Evolutionary conservation across 192 early-diverging fungal genomes (phyloP), one percentile per base, ranked within the genome.

Genomic region (Backusella parvicylindrica): DNA sequence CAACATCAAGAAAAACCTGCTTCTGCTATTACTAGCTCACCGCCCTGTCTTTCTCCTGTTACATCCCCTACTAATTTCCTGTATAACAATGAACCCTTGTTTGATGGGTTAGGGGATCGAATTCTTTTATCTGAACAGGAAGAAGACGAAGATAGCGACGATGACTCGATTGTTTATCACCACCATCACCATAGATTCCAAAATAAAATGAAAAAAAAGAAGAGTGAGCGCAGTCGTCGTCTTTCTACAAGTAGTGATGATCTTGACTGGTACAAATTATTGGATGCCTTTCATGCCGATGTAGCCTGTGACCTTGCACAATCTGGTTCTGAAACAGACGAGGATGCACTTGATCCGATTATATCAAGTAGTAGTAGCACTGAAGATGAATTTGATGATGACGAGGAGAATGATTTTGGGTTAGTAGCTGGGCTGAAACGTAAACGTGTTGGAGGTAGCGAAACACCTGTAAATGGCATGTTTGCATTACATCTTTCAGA

Each of bases 51-150:
- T 70, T 70, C 68, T 23, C 68, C 68, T 70, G 37, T 70, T 16
- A 70, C 68, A 32, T 70, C 68, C 28, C 68, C 68, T 37, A 43
- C 68, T 8, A 70, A 41, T n/a, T 70, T 70, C 21, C 41, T 70
- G 68, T 70, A 70, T 41, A 21, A 70, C 43, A 60, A 60, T 60
- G 68, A 70, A 13, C 68, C 68, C 36, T 47, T 70, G 68, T 70
- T 70, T 70, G 68, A 43, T 30, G 68, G 68, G 28, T 43, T 70
- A 43, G 68, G 41, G 38, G 68, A 70, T 41, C 68, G 37, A 60
- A 60, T 60, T 28, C 53, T 60, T 60, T 60, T 60, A 60, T 28
- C 53, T 12, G 53, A 60, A 28, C 53, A 60, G 15, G 41, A 49
- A 49, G 47, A 21, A 23, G 23, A 23, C 2, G 50, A 56, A 23